These are phyloP conservation scores for Metschnikowia similis DNA, from an alignment of 805 yeast genomes.

Conservation along the genomic window DNA sequence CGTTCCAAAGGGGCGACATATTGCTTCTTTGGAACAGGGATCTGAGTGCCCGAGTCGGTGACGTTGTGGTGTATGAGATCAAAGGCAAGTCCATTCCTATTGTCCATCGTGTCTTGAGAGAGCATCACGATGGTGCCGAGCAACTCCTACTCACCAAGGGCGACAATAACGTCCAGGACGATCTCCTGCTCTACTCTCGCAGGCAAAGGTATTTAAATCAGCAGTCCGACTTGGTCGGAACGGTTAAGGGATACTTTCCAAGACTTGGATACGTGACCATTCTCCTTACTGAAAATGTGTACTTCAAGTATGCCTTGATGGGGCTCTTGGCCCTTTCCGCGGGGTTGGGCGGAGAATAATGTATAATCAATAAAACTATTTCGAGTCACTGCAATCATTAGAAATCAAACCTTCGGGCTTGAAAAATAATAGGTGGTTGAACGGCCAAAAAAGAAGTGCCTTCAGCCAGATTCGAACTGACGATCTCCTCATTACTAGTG, in stretches of 20 bases:
- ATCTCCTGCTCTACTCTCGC: slow-evolving; percentile 75
- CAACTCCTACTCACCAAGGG: slow-evolving; percentile 90
- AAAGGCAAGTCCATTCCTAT: slow-evolving; percentile 83
- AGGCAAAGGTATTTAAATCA: slow-evolving; percentile 74
- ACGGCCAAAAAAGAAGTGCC: slow-evolving; percentile 1
- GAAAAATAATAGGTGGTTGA: neutral
- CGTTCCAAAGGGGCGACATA: slow-evolving; percentile 96
- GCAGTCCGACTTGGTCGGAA: slow-evolving; percentile 75
- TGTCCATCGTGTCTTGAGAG: slow-evolving; percentile 90
- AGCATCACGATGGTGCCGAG: slow-evolving; percentile 56
- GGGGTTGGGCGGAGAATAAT: slow-evolving; percentile 37
- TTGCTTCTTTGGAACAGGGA: slow-evolving; percentile 88
- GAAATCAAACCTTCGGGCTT: neutral
- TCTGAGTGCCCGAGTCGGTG: slow-evolving; percentile 68
- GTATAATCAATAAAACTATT: neutral
- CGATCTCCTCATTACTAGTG: slow-evolving; percentile 41
- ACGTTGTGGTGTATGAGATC: slow-evolving; percentile 87
- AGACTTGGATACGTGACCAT: slow-evolving; percentile 88
- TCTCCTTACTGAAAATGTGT: slow-evolving; percentile 81
- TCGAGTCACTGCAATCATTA: neutral
- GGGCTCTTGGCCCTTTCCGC: slow-evolving; percentile 73
- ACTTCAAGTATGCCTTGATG: slow-evolving; percentile 72
- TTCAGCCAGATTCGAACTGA: slow-evolving; percentile 24
- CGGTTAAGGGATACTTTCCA: slow-evolving; percentile 91
- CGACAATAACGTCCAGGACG: slow-evolving; percentile 92